A percentile compares a stretch with the other conserved stretches of the same genome.
These are phyloP conservation scores for Beta corolliflora DNA, from an alignment of 179 eudicot species.

Conservation along the genomic window DNA sequence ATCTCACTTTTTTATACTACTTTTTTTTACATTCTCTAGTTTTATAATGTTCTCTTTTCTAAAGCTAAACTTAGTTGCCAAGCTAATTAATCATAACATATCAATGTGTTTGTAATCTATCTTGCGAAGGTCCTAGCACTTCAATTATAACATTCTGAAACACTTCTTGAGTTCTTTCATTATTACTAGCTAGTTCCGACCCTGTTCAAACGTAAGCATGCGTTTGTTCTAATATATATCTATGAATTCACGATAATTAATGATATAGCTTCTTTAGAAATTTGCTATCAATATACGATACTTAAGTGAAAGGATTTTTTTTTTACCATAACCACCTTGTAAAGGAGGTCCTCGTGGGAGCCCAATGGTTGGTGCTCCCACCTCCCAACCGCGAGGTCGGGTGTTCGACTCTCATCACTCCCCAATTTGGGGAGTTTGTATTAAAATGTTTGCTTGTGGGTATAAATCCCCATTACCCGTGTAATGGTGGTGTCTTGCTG, in stretches of 20 bases:
- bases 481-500: too few species aligned
- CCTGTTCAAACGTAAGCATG: slow-evolving; percentile 1
- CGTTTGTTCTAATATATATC: neutral
- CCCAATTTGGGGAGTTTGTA: too few species aligned
- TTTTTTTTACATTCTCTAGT: neutral
- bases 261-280: too few species aligned
- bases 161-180: neutral
- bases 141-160: slow-evolving; percentile 8
- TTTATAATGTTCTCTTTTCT: neutral
- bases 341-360: too few species aligned
- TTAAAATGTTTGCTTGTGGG: too few species aligned
- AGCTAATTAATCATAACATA: slow-evolving; percentile 20
- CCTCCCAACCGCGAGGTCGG: too few species aligned
- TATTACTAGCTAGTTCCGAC: neutral
- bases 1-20: neutral
- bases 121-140: slow-evolving; percentile 2
- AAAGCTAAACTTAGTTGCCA: slow-evolving; percentile 16
- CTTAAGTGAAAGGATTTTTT: too few species aligned
- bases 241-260: neutral
- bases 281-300: too few species aligned
- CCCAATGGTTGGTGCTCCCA: too few species aligned
- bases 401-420: too few species aligned
- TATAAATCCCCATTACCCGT: too few species aligned
- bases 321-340: too few species aligned
- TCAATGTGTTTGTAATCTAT: slow-evolving; percentile 2